Base-by-base conservation (phyloP, 805 yeast species). In the Geotrichum ghanense region DNA sequence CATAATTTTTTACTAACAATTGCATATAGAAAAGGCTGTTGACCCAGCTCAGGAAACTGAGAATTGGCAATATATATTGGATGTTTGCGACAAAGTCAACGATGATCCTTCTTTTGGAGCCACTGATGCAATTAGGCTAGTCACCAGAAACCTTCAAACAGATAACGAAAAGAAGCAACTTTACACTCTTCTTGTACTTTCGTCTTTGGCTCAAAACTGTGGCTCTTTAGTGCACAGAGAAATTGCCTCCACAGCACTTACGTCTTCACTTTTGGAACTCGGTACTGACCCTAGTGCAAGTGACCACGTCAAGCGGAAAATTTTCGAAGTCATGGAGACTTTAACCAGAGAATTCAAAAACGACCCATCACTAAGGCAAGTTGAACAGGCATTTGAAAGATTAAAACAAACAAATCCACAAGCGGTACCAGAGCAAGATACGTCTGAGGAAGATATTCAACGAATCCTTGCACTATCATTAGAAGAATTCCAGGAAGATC, bases 391-490 rank as follows among this genome's bases (percentile, higher is more conserved):
- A 0, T 75, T 75, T 55, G 63, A 66, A 17, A 72, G 69, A 24
- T 70, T 85, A 22, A 65, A 66, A 48, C 51, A 52, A 45, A 53
- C 72, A 50, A 51, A 54, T 17, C 42, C 42, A 4, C 19, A 17
- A 12, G 43, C 66, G 22, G 56, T 50, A 45, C 58, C 67, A 3
- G 79, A 74, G 41, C 67, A 69, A 48, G 55, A 56, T 37, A 66
- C 70, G 20, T 97, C 90, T 53, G 95, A 92, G 43, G 83, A 79
- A 45, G 95, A 86, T 51, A 65, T 90, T 43, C 81, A 79, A 55
- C 73, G 80, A 51, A 95, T 85, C 0, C 70, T 89, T 50, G 83
- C 79, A 49, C 59, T 85, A 44, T 87, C 95, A 0, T 65, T 48
- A 12, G 49, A 20, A 21, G 42, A 39, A n/a, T 39, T 24, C 14